Evolutionary conservation across 129 eudicot genomes (phyloP).

Genomic region (Deinandra increscens): DNA sequence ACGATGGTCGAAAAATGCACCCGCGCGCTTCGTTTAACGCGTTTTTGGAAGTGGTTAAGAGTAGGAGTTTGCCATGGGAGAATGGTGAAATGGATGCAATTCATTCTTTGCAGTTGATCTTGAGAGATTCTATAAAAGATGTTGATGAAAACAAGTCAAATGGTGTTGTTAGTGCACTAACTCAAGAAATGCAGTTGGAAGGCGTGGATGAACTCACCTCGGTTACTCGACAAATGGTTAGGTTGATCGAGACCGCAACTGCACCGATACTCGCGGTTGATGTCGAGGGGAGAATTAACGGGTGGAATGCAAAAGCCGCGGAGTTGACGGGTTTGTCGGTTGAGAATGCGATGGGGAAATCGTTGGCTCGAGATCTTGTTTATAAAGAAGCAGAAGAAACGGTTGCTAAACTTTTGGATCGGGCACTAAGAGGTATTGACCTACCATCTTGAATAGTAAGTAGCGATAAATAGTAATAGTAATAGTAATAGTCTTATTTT

Average conservation of each 20-base stretch:
- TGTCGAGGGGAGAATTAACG: slow-evolving; percentile 69
- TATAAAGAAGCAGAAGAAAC: slow-evolving; percentile 68
- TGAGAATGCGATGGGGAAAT: slow-evolving; percentile 80
- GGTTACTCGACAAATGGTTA: slow-evolving; percentile 79
- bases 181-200: slow-evolving; percentile 47
- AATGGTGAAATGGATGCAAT: slow-evolving; percentile 92
- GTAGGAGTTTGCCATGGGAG: slow-evolving; percentile 84
- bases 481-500: too few relatives aligned
- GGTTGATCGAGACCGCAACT: slow-evolving; percentile 92
- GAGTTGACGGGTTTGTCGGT: slow-evolving; percentile 78
- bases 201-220: slow-evolving; percentile 70
- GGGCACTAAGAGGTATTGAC: slow-evolving; percentile 68
- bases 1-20: slow-evolving; percentile 80
- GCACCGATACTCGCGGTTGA: slow-evolving; percentile 90
- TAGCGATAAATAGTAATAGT: too few relatives aligned
- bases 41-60: slow-evolving; percentile 84
- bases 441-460: background rate
- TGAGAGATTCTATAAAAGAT: slow-evolving; percentile 62
- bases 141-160: slow-evolving; percentile 50
- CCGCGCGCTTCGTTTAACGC: slow-evolving; percentile 92
- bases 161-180: slow-evolving; percentile 44
- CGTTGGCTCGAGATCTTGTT: slow-evolving; percentile 70
- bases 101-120: slow-evolving; percentile 83
- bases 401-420: slow-evolving; percentile 57
- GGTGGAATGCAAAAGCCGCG: slow-evolving; percentile 87